These are phyloP conservation scores for Lentinula lateritia DNA, from an alignment of 768 basidiomycete species.

Conservation along the genomic window DNA sequence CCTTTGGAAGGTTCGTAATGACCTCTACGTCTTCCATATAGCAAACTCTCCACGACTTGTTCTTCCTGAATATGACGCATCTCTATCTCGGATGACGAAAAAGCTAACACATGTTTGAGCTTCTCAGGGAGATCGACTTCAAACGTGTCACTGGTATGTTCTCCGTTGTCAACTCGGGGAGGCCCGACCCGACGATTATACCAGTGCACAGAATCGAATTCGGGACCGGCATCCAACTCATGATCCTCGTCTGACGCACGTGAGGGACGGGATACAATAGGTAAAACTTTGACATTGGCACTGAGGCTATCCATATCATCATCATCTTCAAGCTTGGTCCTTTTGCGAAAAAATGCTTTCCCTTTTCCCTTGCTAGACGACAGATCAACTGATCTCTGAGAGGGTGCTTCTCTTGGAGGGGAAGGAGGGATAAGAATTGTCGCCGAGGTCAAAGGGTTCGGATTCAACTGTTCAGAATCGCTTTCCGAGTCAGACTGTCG, in stretches of 20 bases:
- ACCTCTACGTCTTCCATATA: slow-evolving; percentile 50
- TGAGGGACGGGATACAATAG: slow-evolving; percentile 12
- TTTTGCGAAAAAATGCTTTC: slow-evolving; percentile 17
- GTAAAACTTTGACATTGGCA: slow-evolving; percentile 29
- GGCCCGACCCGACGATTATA: slow-evolving; percentile 22
- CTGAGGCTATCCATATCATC: slow-evolving; percentile 21
- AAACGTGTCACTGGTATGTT: slow-evolving; percentile 30
- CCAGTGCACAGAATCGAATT: slow-evolving; percentile 23
- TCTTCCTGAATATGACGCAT: slow-evolving; percentile 40
- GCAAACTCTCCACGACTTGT: slow-evolving; percentile 49
- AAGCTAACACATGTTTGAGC: slow-evolving; percentile 57
- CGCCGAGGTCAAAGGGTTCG: slow-evolving; percentile 9
- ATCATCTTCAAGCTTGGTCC: slow-evolving; percentile 16
- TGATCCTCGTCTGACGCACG: slow-evolving; percentile 11
- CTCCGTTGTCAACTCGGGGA: slow-evolving; percentile 19
- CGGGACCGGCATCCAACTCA: slow-evolving; percentile 25
- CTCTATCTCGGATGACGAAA: slow-evolving; percentile 42
- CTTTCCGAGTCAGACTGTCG: slow-evolving; percentile 30
- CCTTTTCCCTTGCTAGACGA: slow-evolving; percentile 24
- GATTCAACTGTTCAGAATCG: slow-evolving; percentile 12
- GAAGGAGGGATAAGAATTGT: slow-evolving; percentile 58
- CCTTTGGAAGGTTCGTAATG: slow-evolving; percentile 62
- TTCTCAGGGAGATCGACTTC: slow-evolving; percentile 62
- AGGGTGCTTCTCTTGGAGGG: slow-evolving; percentile 43
- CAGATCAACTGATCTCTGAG: background rate